These are phyloP conservation scores for Aureobasidium sp. DNA, from an alignment of 2,329 filamentous ascomycete genomes.

Conservation along the genomic window DNA sequence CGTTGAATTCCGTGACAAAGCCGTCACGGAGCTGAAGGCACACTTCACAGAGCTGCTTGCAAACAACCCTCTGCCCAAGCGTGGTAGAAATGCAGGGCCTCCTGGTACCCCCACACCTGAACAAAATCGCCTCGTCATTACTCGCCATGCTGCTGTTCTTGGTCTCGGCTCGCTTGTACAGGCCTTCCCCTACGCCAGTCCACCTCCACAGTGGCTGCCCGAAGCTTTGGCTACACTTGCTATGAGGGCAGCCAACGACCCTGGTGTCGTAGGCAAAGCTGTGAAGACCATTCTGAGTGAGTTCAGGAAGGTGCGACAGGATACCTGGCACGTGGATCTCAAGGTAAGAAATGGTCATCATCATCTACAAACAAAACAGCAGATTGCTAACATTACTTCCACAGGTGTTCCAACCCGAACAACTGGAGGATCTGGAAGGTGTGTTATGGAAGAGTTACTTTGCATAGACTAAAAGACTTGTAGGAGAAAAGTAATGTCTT, in stretches of 20 bases:
- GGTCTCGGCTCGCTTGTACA: slow-evolving; percentile 86
- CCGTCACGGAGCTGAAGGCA: slow-evolving; percentile 65
- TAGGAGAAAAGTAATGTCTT: neutral
- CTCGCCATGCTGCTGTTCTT: slow-evolving; percentile 81
- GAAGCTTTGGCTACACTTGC: slow-evolving; percentile 82
- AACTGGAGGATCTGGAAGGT: slow-evolving; percentile 89
- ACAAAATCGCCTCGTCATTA: slow-evolving; percentile 67
- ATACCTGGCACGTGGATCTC: slow-evolving; percentile 96
- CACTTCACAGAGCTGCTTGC: slow-evolving; percentile 72
- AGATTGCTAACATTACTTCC: slow-evolving; percentile 15
- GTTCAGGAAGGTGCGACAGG: slow-evolving; percentile 98
- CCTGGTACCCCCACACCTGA: slow-evolving; percentile 59
- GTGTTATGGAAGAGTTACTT: slow-evolving; percentile 99
- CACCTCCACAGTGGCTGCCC: slow-evolving; percentile 88
- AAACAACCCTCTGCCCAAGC: slow-evolving; percentile 80
- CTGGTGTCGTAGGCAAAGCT: slow-evolving; percentile 88
- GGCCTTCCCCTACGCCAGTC: slow-evolving; percentile 92
- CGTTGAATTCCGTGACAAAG: slow-evolving; percentile 63
- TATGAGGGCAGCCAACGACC: slow-evolving; percentile 74
- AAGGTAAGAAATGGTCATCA: slow-evolving; percentile 57
- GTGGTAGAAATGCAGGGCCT: slow-evolving; percentile 22
- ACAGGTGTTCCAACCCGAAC: slow-evolving; percentile 76
- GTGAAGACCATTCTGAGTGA: slow-evolving; percentile 91
- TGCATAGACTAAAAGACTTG: slow-evolving; percentile 44
- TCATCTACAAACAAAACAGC: neutral